A percentile compares a stretch with the other conserved stretches of the same genome.
Conservation (phyloP, 1,284 basidiomycete species). For the Tilletia setariae region DNA sequence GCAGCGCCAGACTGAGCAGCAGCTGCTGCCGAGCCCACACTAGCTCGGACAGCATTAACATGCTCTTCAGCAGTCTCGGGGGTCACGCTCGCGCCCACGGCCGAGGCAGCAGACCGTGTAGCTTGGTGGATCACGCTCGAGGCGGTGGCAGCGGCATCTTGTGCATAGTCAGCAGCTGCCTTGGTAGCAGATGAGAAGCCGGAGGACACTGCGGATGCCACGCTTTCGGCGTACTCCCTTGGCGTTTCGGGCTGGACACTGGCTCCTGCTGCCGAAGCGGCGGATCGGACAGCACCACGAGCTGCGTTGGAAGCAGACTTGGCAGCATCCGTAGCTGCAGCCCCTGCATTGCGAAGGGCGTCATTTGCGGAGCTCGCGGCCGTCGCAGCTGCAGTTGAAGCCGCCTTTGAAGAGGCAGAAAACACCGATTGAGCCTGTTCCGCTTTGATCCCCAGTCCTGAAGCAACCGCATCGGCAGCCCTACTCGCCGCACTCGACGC, state of each 20-base stretch:
- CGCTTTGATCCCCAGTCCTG: neutral
- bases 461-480: neutral
- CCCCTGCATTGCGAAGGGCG: conserved; percentile 20
- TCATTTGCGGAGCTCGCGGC: conserved; percentile 19
- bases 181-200: neutral
- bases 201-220: neutral
- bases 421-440: neutral
- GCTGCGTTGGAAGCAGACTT: conserved; percentile 19
- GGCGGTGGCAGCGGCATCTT: neutral
- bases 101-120: conserved; percentile 21
- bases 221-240: conserved; percentile 24
- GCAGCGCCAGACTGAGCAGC: neutral
- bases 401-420: neutral
- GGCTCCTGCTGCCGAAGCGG: conserved; percentile 26
- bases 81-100: conserved; percentile 19
- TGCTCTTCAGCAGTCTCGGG: conserved; percentile 17
- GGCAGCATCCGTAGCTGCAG: conserved; percentile 18
- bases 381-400: neutral
- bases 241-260: conserved; percentile 26
- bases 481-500: neutral
- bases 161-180: neutral
- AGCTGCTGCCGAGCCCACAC: neutral
- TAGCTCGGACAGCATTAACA: neutral
- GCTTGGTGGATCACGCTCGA: conserved; percentile 15
- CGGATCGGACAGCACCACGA: conserved; percentile 21